phyloP scores from a whole-genome alignment of 2,329 filamentous ascomycete genomes.

The Grosmannia serpens region DNA sequence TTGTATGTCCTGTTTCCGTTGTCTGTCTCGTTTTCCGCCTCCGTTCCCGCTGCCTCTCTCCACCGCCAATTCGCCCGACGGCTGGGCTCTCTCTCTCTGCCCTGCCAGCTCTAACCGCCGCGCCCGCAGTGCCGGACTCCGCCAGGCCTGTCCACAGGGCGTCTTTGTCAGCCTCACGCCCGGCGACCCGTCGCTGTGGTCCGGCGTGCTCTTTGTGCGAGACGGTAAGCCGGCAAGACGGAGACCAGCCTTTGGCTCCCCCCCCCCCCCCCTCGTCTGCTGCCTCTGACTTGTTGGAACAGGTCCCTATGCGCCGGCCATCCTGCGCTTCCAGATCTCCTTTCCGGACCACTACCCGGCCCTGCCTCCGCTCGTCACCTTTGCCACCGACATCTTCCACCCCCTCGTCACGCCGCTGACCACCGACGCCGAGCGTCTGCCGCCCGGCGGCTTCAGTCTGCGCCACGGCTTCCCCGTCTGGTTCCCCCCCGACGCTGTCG shows the following conservation, averaged over 20 bases:
- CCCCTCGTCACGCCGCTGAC: too few species aligned
- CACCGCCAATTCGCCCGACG: too few species aligned
- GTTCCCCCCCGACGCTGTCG: too few species aligned
- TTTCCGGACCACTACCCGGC: constrained; percentile 74
- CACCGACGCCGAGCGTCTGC: constrained; percentile 66
- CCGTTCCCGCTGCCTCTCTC: neutral
- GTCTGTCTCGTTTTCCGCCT: neutral
- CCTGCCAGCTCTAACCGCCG: constrained; percentile 8
- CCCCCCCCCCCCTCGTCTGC: neutral
- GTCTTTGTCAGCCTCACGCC: constrained; percentile 78
- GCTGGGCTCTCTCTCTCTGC: too few species aligned
- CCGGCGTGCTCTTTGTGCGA: constrained; percentile 82
- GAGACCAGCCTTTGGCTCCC: too few species aligned
- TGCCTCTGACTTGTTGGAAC: neutral
- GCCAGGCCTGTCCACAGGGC: constrained; percentile 71
- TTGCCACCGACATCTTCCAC: constrained; percentile 56
- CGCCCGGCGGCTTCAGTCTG: constrained; percentile 82
- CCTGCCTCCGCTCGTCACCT: constrained; percentile 73
- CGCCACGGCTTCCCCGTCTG: constrained; percentile 83
- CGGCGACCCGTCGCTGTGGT: constrained; percentile 72
- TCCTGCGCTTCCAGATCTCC: constrained; percentile 81
- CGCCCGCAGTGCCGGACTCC: constrained; percentile 57
- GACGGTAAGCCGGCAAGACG: constrained; percentile 69
- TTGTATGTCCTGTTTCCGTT: constrained; percentile 45
- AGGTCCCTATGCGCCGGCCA: constrained; percentile 83